Base-by-base conservation (phyloP, 1,284 basidiomycete genomes). In the Mixia osmundae region DNA sequence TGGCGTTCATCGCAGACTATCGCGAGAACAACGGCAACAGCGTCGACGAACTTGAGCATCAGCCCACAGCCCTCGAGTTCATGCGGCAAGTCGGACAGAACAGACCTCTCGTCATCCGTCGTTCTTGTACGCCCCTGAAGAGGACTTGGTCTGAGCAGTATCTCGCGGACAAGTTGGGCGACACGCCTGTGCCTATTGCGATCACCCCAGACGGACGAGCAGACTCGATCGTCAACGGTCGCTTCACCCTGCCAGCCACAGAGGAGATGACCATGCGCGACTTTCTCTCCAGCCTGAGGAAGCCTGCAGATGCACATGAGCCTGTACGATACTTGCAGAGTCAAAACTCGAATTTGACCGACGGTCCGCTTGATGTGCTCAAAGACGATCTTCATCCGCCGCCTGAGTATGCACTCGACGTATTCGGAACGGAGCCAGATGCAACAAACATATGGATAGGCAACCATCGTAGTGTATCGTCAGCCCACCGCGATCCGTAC, bases 371-470 rank as follows among this genome's bases (percentile, higher is more conserved):
- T 16, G 33, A 21, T 0, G 16, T 38, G 0, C 28, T 46, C 8
- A 20, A 40, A 32, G 39, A 40, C 31, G 35, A 34, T 9, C 36
- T 35, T 3, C 6, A 28, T 4, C 34, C 29, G 5, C 14, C 37
- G 11, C 25, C 34, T 16, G n/a, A n/a, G n/a, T 40, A 36, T 18
- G 39, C 39, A 12, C 26, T 18, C 16, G 30, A 32, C 12, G 39
- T 28, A 12, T 40, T 40, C 16, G 35, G 30, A 11, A 35, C 23
- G 21, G n/a, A 36, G 11, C 79, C 82, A 0, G 83, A 89, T 47
- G 82, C 78, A 3, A 78, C 82, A 0, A 89, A 87, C 52, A 51
- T 87, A 15, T 89, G 83, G 82, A 76, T 89, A 33, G 83, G 82
- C 7, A 66, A 76, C 46, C 61, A 63, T 34, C 57, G 60, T 42